Conservation (phyloP, 176 grass and related monocot genomes). For the Cenchrus purpureus region DNA sequence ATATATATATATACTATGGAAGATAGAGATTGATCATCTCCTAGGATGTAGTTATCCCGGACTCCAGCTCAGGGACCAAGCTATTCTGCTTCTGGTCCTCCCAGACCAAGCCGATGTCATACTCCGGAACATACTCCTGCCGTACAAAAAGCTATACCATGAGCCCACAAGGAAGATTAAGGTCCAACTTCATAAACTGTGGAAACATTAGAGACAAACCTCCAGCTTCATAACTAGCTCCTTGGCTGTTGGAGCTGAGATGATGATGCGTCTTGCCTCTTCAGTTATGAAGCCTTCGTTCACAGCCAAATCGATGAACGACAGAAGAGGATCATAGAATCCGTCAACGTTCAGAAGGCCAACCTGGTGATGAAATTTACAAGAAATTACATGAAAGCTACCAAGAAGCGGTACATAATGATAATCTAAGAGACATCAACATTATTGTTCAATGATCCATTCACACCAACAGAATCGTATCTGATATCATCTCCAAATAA, state of each 20-base stretch:
- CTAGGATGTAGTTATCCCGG: conserved; percentile 50
- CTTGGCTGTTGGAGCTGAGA: conserved; percentile 79
- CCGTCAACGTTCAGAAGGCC: conserved; percentile 91
- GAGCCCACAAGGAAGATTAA: not conserved
- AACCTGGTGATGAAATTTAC: conserved; percentile 54
- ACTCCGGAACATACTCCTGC: conserved; percentile 72
- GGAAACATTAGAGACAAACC: conserved; percentile 37
- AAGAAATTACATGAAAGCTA: not conserved
- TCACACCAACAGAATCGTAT: conserved; percentile 46
- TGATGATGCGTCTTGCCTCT: conserved; percentile 75
- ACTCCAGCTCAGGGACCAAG: conserved; percentile 63
- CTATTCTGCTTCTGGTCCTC: conserved; percentile 62
- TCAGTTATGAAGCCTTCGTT: conserved; percentile 84
- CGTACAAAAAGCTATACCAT: not conserved
- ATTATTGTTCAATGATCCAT: conserved; percentile 27
- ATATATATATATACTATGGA: not conserved
- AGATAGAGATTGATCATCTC: conserved; percentile 8
- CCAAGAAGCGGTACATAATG: not conserved
- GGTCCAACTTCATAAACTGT: not conserved
- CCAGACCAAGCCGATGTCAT: conserved; percentile 68
- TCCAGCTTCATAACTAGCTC: conserved; percentile 83
- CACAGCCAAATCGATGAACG: conserved; percentile 83
- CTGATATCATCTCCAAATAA: conserved; percentile 39
- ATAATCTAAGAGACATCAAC: not conserved
- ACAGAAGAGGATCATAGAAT: conserved; percentile 84